Evolutionary conservation across 1,284 basidiomycete species (phyloP).

Genomic region (Rhodotorula sp.): DNA sequence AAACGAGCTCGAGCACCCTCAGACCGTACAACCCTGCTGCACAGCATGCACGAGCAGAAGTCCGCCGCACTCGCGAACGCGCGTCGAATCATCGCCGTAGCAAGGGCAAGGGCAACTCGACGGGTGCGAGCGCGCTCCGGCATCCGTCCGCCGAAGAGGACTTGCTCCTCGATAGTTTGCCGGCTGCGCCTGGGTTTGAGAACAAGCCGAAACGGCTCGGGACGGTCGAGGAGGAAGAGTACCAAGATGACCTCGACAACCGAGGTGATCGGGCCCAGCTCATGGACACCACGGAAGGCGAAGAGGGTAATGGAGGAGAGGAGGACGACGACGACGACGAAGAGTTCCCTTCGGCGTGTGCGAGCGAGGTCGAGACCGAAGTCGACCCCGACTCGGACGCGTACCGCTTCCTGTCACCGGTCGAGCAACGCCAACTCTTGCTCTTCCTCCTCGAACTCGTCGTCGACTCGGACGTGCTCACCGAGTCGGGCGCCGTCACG

Average conservation of each 20-base stretch:
- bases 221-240: conserved; percentile 21
- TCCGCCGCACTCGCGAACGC: no score
- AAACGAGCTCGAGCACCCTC: no score
- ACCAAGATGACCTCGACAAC: background rate
- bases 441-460: conserved; percentile 25
- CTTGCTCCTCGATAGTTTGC: background rate
- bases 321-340: conserved; percentile 22
- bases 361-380: background rate
- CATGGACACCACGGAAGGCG: conserved; percentile 12
- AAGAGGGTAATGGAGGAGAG: background rate
- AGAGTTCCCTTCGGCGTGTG: conserved; percentile 3
- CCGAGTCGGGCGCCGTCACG: background rate
- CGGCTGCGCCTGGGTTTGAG: background rate
- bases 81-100: background rate
- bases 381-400: background rate
- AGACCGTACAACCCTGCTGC: background rate
- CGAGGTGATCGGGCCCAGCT: background rate
- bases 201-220: background rate
- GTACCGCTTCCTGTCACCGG: conserved; percentile 13
- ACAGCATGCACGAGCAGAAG: no score
- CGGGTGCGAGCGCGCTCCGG: background rate
- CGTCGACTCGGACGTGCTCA: conserved; percentile 13
- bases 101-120: background rate
- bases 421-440: conserved; percentile 10
- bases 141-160: conserved; percentile 3